Evolutionary conservation across 306 rosid genomes (phyloP), one percentile per base, ranked within the genome.

Genomic region (Begonia masoniana): DNA sequence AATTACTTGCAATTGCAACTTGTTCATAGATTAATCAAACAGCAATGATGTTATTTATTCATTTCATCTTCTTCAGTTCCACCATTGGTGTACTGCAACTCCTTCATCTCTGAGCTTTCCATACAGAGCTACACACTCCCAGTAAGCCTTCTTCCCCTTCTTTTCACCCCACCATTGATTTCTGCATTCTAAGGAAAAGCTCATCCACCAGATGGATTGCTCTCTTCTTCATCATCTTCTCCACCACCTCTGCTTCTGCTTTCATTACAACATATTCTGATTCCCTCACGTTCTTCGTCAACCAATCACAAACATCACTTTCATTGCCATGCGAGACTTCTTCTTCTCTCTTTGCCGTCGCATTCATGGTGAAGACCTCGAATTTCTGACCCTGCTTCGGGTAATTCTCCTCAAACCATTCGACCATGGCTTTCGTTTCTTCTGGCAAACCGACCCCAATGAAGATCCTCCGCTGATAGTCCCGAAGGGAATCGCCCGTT

Each of bases 61-160:
- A 14, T 9, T 54, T 46, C 41, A 10, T 12, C 10, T 43, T 42
- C 16, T 12, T 70, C 70, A 76, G n/a, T 70, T 68, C 80, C 82
- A 78, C 95, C 95, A 81, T 60, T 76, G 84, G 61, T 84, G 85
- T 4, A 80, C 85, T 21, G 79, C 85, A 68, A 80, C 81, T 62
- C 94, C 94, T 17, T 70, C 74, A 58, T 81, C 89, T 59, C 60
- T 78, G 13, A 85, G 61, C 66, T 65, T 78, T 63, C 80, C 95
- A 73, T 78, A 79, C 74, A 85, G 68, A 56, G 78, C 73, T 54
- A 81, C 58, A 53, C 86, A 81, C 55, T 78, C 84, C 89, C 89
- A 78, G 61, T 76, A 81, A 24, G 82, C 78, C 60, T 80, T 85
- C 24, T 62, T 67, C 50, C 67, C 70, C 52, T 67, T 64, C 23